A percentile compares a stretch with the other conserved stretches of the same genome.
These are phyloP conservation scores for Leptomonas seymouri DNA, from an alignment of 208 protist species.

Conservation along the genomic window DNA sequence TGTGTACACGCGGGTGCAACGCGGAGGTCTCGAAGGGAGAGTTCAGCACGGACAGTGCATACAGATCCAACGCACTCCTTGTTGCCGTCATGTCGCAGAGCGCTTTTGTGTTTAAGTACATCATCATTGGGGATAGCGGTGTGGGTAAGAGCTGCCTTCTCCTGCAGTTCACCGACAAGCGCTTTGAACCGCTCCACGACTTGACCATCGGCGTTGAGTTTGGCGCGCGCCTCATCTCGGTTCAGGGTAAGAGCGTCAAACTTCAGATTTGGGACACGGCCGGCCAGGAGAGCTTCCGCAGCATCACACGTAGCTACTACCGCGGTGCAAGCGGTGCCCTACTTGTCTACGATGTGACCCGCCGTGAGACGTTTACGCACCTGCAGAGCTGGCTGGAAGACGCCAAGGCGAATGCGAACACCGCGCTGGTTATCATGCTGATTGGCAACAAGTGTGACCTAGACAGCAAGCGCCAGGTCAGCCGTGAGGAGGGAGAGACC, in stretches of 20 bases:
- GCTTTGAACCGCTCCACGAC: constrained; percentile 99
- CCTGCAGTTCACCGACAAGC: constrained; percentile 99
- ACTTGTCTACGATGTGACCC: constrained; percentile 99
- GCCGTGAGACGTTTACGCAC: constrained; percentile 97
- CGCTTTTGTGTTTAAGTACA: constrained; percentile 97
- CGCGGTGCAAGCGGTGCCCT: constrained; percentile 98
- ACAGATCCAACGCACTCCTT: too few relatives aligned
- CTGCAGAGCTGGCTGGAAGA: constrained; percentile 98
- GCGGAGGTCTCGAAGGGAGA: too few relatives aligned
- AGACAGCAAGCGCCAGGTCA: constrained; percentile 92
- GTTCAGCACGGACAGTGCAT: too few relatives aligned
- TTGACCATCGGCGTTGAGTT: constrained; percentile 99
- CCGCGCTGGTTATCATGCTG: constrained; percentile 98
- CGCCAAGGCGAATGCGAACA: constrained; percentile 94
- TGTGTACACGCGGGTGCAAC: too few relatives aligned
- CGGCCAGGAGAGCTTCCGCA: constrained; percentile 98
- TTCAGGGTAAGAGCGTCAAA: constrained; percentile 97
- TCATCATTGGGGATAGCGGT: constrained; percentile 96
- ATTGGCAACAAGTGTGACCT: constrained; percentile 99
- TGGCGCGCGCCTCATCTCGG: constrained; percentile 96
- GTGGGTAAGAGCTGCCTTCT: constrained; percentile 99
- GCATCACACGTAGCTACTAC: constrained; percentile 99
- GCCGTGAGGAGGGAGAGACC: constrained; percentile 94
- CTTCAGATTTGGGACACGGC: constrained; percentile 99
- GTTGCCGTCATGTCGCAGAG: constrained; percentile 44